phyloP scores from a whole-genome alignment of 164 flowering plant genomes.

The Aristolochia californica region DNA sequence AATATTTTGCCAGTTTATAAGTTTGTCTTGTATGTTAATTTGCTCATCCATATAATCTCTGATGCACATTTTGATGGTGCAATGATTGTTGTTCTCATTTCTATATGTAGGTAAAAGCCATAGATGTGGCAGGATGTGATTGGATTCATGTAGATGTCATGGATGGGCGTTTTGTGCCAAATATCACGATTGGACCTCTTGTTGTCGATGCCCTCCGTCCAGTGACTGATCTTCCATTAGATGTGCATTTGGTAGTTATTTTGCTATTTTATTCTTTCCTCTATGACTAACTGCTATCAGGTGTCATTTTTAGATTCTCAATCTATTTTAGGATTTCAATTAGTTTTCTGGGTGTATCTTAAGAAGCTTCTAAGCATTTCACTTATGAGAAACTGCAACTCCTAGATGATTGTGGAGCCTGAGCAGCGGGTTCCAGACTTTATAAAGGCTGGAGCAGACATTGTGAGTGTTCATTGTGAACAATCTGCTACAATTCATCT shows the following conservation, averaged over 20 bases:
- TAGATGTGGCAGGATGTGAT: slow-evolving; percentile 96
- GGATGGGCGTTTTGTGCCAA: slow-evolving; percentile 99
- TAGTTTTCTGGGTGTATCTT: background rate
- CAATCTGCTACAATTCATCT: slow-evolving; percentile 91
- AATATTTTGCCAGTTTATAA: no score
- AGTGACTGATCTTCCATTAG: slow-evolving; percentile 92
- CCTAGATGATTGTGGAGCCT: slow-evolving; percentile 98
- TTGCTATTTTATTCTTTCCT: background rate
- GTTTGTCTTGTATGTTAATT: no score
- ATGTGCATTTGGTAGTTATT: slow-evolving; percentile 82
- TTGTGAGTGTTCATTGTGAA: slow-evolving; percentile 94
- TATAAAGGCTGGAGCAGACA: slow-evolving; percentile 96
- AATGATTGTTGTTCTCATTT: no score
- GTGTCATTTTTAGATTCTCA: slow-evolving; percentile 1
- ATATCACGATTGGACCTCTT: slow-evolving; percentile 96
- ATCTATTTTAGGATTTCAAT: slow-evolving; percentile 4
- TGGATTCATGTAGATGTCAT: slow-evolving; percentile 99
- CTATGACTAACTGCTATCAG: background rate
- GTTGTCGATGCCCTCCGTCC: slow-evolving; percentile 97
- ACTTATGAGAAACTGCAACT: slow-evolving; percentile 6
- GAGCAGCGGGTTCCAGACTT: slow-evolving; percentile 95
- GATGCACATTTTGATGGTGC: no score
- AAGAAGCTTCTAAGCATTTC: background rate
- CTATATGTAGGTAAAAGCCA: slow-evolving; percentile 75
- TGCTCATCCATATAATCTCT: no score